Conservation (phyloP, 495 filamentous ascomycete genomes). For the Pyrenopolyporus hunteri region DNA sequence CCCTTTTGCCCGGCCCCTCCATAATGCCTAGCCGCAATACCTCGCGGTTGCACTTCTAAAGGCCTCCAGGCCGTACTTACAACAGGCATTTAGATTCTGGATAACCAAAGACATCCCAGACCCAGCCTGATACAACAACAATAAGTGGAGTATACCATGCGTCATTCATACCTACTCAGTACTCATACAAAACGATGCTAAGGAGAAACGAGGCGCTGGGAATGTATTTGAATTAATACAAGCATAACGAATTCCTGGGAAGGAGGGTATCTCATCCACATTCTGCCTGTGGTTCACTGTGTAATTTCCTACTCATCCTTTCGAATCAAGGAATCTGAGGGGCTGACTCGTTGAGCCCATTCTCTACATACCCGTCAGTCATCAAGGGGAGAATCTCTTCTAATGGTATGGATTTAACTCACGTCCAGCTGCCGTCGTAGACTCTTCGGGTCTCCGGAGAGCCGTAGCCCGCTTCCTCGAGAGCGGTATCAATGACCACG, state of each 20-base stretch:
- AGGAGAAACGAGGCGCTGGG: neutral
- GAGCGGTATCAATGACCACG: conserved; percentile 86
- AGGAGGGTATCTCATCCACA: conserved; percentile 39
- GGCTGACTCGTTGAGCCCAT: conserved; percentile 70
- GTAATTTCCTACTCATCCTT: conserved; percentile 34
- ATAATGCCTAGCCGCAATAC: too few species aligned
- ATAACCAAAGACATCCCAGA: conserved; percentile 6
- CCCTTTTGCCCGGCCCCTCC: too few species aligned
- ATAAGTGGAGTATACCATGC: conserved; percentile 27
- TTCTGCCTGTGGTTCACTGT: conserved; percentile 5
- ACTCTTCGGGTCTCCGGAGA: conserved; percentile 70
- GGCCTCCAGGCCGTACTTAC: conserved; percentile 35
- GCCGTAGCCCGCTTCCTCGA: conserved; percentile 78
- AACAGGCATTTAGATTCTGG: conserved; percentile 24
- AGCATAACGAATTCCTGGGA: conserved; percentile 23
- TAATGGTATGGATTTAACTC: conserved; percentile 51
- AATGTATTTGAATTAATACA: conserved; percentile 16
- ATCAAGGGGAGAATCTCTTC: neutral
- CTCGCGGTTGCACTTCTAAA: conserved; percentile 16
- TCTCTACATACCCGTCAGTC: conserved; percentile 56
- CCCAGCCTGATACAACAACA: conserved; percentile 16
- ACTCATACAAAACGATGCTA: conserved; percentile 16
- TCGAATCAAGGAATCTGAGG: conserved; percentile 49
- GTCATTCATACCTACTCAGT: conserved; percentile 24
- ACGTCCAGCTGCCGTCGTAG: conserved; percentile 99